Percentiles rank a stretch among this genome's conserved stretches.
Conservation (phyloP, 1,284 basidiomycete genomes). For the Blastosporella zonata region DNA sequence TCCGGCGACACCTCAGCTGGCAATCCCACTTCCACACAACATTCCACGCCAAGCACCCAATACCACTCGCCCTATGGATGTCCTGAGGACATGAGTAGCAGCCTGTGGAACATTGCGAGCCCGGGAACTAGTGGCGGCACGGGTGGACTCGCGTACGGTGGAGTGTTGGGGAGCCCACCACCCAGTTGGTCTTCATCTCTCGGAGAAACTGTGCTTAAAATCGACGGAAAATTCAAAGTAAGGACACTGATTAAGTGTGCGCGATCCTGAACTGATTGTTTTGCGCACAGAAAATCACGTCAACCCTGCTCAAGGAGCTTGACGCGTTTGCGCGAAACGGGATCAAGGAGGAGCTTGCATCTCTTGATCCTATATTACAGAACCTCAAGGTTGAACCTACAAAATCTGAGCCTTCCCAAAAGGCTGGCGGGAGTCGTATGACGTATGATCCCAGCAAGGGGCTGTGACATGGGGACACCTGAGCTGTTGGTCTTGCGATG, state of each 20-base stretch:
- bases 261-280: not conserved
- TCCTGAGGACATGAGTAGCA: conserved; percentile 43
- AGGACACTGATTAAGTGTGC: conserved; percentile 18
- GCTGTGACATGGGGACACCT: conserved; percentile 28
- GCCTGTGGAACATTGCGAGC: conserved; percentile 71
- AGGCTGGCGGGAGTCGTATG: conserved; percentile 1
- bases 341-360: conserved; percentile 79
- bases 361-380: conserved; percentile 71
- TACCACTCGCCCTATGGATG: conserved; percentile 17
- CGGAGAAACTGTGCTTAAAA: conserved; percentile 75
- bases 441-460: conserved; percentile 46
- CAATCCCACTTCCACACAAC: conserved; percentile 25
- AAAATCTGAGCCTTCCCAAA: conserved; percentile 2
- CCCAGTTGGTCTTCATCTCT: conserved; percentile 55
- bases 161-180: conserved; percentile 46
- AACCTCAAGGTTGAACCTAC: conserved; percentile 38
- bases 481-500: not conserved
- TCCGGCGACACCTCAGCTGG: conserved; percentile 31
- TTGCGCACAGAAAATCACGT: conserved; percentile 68
- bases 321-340: conserved; percentile 75
- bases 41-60: conserved; percentile 26
- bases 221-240: conserved; percentile 81
- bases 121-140: conserved; percentile 29
- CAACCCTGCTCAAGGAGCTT: conserved; percentile 73
- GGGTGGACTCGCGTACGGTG: conserved; percentile 33